Evolutionary conservation across 2,329 filamentous ascomycete species (phyloP), one percentile per base, ranked within the genome.

Genomic region (Metarhizium humberi): DNA sequence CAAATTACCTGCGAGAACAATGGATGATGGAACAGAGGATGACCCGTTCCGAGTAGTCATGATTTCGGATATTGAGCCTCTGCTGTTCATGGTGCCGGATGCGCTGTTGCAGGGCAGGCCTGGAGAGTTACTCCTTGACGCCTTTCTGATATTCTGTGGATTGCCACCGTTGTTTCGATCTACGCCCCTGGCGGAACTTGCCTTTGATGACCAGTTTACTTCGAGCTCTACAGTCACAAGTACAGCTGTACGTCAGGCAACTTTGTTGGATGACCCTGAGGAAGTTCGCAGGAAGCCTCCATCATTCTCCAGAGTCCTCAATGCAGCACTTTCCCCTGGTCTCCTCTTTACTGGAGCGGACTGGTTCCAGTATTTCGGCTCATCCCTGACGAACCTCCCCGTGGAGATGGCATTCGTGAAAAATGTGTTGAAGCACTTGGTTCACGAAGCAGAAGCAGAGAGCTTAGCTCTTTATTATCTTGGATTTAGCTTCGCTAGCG

Each of bases 41-140:
- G 92, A 96, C 63, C 88, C 90, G 0, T 95, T 88, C 61, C 81
- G 91, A 40, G 82, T 94, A 3, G 80, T 96, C 49, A 81, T 96
- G 64, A 91, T 85, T 61, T 81, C 84, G 0, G 94, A 97, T 66
- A 75, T 96, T 20, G 73, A 82, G 58, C 76, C 80, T 0, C 76
- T 87, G 32, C 65, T 95, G 2, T 72, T 83, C 36, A 63, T 72
- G 51, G 68, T 86, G 4, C 80, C 81, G 0, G 52, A 59, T 0
- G 36, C 54, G 5, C 65, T 65, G 30, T 61, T 76, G 56, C 54
- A 65, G 55, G 57, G 36, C 20, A 3, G 57, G 2, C 64, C 80
- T 1, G 69, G 66, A 7, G 63, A 68, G 10, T 67, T 78, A 32
- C 68, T 95, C 0, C 54, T 94, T 20, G 81, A 92, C 62, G 84